Base-by-base conservation (phyloP, 768 basidiomycete genomes). In the Suillus bovinus region DNA sequence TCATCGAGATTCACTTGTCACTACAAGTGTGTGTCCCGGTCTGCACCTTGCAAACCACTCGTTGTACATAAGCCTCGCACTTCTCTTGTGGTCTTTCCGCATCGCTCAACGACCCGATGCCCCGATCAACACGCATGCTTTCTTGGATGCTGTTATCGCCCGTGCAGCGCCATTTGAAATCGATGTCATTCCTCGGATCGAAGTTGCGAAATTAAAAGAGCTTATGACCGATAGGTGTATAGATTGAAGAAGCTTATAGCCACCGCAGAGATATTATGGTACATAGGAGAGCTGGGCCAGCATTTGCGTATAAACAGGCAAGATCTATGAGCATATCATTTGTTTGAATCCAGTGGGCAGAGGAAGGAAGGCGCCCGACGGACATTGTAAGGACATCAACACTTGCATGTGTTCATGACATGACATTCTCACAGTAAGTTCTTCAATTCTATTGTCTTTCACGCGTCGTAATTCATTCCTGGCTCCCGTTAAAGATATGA, bases 41-140 rank as follows among this genome's bases (percentile, higher is more conserved):
- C 82, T 83, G 65, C 80, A 86, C 69, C 81, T 71, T 24, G 70
- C 67, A 5, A 59, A 76, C 27, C 66, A 71, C 1, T 88, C 87
- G 1, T 74, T 88, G 0, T 87, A 84, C 67, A 76, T 89, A 46
- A 88, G 84, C 67, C 82, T 86, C 0, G 84, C 86, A 0, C 73
- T 86, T 16, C 71, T 86, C 9, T 77, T 86, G 10, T 89, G 86
- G 86, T 82, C 47, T 47, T 47, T 47, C 24, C 47, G 24, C 14
- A 47, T 47, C 14, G 16, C 7, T 27, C 47, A 47, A 29, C 47
- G 47, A 27, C 24, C 47, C 9, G 47, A 27, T 2, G 47, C 47
- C 47, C 47, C 24, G 47, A 47, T 47, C 47, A 17, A 47, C 47
- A 27, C 24, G 24, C 24, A 47, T 16, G 47, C 47, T 16, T 47